A percentile compares a stretch with the other conserved stretches of the same genome.
Evolutionary conservation across 1,284 basidiomycete genomes (phyloP).

Genomic region (Moesziomyces globuligerus): DNA sequence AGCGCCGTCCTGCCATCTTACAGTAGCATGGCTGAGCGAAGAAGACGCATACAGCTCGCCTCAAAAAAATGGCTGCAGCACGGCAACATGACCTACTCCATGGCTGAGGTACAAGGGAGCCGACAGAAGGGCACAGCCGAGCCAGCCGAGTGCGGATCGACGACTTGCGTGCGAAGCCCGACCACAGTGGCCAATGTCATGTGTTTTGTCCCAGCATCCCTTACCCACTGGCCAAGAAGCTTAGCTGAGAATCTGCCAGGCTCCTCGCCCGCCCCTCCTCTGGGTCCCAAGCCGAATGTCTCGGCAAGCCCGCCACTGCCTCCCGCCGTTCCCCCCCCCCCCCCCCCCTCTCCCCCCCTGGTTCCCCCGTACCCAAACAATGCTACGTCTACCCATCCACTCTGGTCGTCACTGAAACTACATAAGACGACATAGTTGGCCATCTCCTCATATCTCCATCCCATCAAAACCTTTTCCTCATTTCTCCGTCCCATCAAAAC

Average conservation of each 20-base stretch:
- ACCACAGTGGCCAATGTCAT: conserved; percentile 27
- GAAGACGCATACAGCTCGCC: not conserved
- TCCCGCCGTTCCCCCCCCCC: not conserved
- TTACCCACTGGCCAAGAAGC: too few species aligned
- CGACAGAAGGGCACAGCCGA: not conserved
- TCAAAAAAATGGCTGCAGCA: too few species aligned
- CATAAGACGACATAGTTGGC: not conserved
- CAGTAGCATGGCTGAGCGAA: too few species aligned
- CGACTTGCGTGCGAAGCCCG: not conserved
- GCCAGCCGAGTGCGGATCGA: not conserved
- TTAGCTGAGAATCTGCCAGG: not conserved
- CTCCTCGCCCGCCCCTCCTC: not conserved
- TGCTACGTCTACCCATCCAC: too few species aligned
- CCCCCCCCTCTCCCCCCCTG: not conserved
- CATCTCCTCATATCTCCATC: too few species aligned
- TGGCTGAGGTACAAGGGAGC: too few species aligned
- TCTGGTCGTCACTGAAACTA: not conserved
- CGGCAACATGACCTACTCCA: too few species aligned
- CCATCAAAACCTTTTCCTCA: not conserved
- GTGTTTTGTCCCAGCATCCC: too few species aligned
- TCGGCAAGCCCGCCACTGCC: conserved; percentile 9
- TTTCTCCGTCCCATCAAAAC: not conserved
- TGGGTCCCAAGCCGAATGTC: not conserved
- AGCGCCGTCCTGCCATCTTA: too few species aligned
- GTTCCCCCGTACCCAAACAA: too few species aligned